Conservation (phyloP, 75 land plant genomes). For the Picea glauca region DNA sequence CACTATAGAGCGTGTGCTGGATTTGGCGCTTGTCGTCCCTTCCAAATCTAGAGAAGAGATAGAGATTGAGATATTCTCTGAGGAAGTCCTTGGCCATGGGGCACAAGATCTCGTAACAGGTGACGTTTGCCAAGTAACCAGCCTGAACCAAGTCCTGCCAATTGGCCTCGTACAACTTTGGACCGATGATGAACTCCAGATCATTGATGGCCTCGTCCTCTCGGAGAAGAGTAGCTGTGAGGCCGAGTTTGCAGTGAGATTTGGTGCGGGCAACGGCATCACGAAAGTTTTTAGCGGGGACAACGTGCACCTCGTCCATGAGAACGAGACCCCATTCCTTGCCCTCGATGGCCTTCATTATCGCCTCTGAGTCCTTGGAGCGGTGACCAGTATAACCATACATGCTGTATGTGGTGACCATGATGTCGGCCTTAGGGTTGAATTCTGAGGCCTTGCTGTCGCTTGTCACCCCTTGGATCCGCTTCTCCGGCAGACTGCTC, state of each 20-base stretch:
- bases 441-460: conserved; percentile 15
- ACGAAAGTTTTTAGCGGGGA: conserved; percentile 21
- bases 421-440: conserved; percentile 9
- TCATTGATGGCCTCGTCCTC: conserved; percentile 20
- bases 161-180: conserved; percentile 13
- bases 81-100: conserved; percentile 26
- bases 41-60: no score
- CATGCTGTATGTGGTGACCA: conserved; percentile 26
- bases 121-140: conserved; percentile 14
- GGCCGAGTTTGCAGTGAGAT: conserved; percentile 23
- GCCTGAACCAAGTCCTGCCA: conserved; percentile 11
- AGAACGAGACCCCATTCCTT: conserved; percentile 23
- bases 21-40: neutral
- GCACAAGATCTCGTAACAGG: conserved; percentile 18
- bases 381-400: conserved; percentile 21
- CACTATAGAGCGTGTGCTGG: conserved; percentile 18
- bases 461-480: conserved; percentile 14
- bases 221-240: conserved; percentile 24
- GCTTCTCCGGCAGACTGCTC: conserved; percentile 14
- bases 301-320: conserved; percentile 30
- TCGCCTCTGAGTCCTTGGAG: conserved; percentile 21
- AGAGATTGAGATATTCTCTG: conserved; percentile 12
- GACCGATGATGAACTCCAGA: conserved; percentile 19
- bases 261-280: conserved; percentile 20
- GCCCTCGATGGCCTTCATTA: conserved; percentile 2